These are phyloP conservation scores for Lyophyllum semitale DNA, from an alignment of 768 basidiomycete species.

Conservation along the genomic window DNA sequence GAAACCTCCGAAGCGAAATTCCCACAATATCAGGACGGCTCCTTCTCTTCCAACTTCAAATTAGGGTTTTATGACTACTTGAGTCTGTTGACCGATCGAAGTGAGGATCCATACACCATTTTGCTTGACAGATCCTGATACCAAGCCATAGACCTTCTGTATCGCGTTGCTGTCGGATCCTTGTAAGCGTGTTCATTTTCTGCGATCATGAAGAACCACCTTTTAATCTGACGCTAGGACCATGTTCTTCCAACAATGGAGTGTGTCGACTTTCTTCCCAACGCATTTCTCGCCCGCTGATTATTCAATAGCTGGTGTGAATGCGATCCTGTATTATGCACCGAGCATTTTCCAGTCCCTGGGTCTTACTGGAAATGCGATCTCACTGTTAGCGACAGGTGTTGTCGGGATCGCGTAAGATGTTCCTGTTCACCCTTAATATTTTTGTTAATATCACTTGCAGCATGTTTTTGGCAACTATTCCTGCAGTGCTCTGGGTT, in stretches of 20 bases:
- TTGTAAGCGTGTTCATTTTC: conserved; percentile 33
- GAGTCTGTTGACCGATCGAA: conserved; percentile 56
- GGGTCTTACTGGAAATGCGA: conserved; percentile 62
- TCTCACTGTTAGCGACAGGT: conserved; percentile 55
- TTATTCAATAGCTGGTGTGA: conserved; percentile 50
- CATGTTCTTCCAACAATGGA: conserved; percentile 88
- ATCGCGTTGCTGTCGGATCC: conserved; percentile 63
- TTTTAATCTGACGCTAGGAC: conserved; percentile 33
- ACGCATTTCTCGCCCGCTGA: neutral
- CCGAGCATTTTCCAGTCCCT: conserved; percentile 67
- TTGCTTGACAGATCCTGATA: neutral
- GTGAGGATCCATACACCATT: conserved; percentile 22
- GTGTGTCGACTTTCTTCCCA: conserved; percentile 25
- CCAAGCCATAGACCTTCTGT: conserved; percentile 48
- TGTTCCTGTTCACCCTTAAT: neutral
- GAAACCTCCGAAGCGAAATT: conserved; percentile 57
- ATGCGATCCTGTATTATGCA: conserved; percentile 77
- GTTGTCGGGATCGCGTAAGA: conserved; percentile 79
- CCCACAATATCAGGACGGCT: conserved; percentile 67
- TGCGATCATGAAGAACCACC: neutral
- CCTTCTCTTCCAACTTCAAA: conserved; percentile 56
- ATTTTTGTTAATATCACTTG: neutral
- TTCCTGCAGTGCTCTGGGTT: conserved; percentile 82
- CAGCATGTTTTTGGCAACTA: conserved; percentile 76
- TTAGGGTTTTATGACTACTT: conserved; percentile 62